These are phyloP conservation scores for Arbutus unedo DNA, from an alignment of 148 eudicot species.

Conservation along the genomic window DNA sequence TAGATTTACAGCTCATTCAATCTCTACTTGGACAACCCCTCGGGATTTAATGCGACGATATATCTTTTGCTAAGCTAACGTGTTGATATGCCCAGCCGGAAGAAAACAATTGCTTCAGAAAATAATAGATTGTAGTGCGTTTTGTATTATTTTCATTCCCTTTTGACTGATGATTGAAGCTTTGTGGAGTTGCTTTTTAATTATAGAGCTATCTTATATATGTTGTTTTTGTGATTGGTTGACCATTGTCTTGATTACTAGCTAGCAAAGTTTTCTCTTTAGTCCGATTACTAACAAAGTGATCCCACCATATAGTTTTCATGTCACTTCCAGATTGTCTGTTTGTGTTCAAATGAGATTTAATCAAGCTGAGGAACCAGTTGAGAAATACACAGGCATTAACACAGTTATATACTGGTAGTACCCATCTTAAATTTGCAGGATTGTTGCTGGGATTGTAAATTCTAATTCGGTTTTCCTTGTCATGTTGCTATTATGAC, in stretches of 20 bases:
- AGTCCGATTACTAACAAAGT: too few relatives aligned
- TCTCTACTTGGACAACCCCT: too few relatives aligned
- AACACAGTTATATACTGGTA: background rate
- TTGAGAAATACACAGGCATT: too few relatives aligned
- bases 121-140: background rate
- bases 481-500: too few relatives aligned
- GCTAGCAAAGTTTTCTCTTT: too few relatives aligned
- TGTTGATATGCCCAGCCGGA: background rate
- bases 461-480: too few relatives aligned
- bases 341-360: background rate
- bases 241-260: background rate
- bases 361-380: too few relatives aligned
- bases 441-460: conserved; percentile 13
- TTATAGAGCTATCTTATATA: conserved; percentile 6
- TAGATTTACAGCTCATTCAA: too few relatives aligned
- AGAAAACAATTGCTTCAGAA: background rate
- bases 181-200: conserved; percentile 8
- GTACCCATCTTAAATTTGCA: background rate
- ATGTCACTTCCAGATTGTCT: background rate
- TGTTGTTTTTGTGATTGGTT: background rate
- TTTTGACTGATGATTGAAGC: conserved; percentile 12
- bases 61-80: background rate
- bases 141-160: background rate
- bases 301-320: background rate
- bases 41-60: background rate